Base-by-base conservation (phyloP, 2,329 filamentous ascomycete genomes). In the Septoria linicola region DNA sequence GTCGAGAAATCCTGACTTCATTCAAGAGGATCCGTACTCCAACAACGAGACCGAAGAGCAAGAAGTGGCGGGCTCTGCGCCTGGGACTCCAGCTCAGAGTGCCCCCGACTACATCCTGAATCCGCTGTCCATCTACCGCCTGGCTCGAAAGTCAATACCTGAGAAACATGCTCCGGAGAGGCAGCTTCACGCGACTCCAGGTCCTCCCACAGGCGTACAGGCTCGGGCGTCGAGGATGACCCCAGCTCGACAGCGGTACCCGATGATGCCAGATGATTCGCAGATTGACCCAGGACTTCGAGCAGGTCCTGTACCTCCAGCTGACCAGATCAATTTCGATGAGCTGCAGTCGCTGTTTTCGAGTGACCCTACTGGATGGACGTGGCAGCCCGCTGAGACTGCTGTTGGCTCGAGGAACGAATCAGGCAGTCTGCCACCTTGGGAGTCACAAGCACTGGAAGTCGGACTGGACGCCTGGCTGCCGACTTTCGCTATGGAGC, bases 381-480 rank as follows among this genome's bases (percentile, higher is more conserved):
- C 59, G 30, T 62, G 59, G 59, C 59, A 62, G 41, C 59, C 59
- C 17, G 58, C 58, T n/a, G 59, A 62, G 32, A 62, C 59, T 20
- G 59, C 58, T 30, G 54, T 62, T 6, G 59, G 58, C 4, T 59
- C 57, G 20, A 43, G 56, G 30, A 57, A 51, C 39, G 58, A 60
- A 35, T 55, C 55, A 10, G 55, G 52, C 16, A 58, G 55, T 30
- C 25, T 62, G 27, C 59, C 59, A 30, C 59, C 59, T 23, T 62
- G 59, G 59, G 59, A 62, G 31, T 57, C 55, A 10, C 56, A 49
- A 13, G 53, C 50, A 17, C 39, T 60, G n/a, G 59, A 62, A 20
- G 58, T 55, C 14, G 55, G 55, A 50, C 52, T 62, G 27, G 59
- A 62, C 36, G 59, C 59, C 19, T 62, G 59, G 59, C 40, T 62